Conservation (phyloP, 163 green algal genomes). For the Botryococcus braunii region DNA sequence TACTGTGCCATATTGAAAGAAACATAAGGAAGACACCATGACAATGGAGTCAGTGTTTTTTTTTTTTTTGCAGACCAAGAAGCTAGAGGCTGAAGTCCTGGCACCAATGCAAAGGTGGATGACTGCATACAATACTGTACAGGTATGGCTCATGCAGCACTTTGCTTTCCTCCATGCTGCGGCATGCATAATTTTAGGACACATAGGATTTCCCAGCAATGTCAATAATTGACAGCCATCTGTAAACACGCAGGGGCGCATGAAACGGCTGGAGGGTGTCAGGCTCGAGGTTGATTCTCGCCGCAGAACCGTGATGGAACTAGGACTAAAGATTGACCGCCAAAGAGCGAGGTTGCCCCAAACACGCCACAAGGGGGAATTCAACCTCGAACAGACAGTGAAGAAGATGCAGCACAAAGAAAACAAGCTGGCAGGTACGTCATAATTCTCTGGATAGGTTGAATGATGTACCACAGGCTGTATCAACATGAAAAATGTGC, state of each 20-base stretch:
- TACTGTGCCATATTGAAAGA: too few relatives aligned
- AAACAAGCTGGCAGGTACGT: constrained; percentile 45
- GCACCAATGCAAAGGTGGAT: constrained; percentile 77
- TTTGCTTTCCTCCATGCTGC: not conserved
- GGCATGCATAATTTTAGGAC: not conserved
- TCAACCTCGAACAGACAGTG: constrained; percentile 55
- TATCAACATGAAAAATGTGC: too few relatives aligned
- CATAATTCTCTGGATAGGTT: too few relatives aligned
- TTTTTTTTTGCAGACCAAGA: constrained; percentile 35
- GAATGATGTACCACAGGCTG: too few relatives aligned
- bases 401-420: constrained; percentile 59
- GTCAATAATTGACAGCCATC: too few relatives aligned
- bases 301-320: constrained; percentile 32
- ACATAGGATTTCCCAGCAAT: not conserved
- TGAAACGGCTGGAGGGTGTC: constrained; percentile 72
- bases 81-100: constrained; percentile 73
- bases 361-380: constrained; percentile 44
- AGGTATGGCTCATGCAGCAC: constrained; percentile 18
- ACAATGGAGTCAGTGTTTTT: too few relatives aligned
- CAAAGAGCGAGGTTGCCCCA: constrained; percentile 45
- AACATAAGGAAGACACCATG: too few relatives aligned
- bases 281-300: constrained; percentile 79
- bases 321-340: constrained; percentile 37
- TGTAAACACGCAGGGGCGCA: constrained; percentile 55
- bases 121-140: constrained; percentile 59